These are phyloP conservation scores for Poa pratensis DNA, from an alignment of 176 grass and related monocot species.

Conservation along the genomic window DNA sequence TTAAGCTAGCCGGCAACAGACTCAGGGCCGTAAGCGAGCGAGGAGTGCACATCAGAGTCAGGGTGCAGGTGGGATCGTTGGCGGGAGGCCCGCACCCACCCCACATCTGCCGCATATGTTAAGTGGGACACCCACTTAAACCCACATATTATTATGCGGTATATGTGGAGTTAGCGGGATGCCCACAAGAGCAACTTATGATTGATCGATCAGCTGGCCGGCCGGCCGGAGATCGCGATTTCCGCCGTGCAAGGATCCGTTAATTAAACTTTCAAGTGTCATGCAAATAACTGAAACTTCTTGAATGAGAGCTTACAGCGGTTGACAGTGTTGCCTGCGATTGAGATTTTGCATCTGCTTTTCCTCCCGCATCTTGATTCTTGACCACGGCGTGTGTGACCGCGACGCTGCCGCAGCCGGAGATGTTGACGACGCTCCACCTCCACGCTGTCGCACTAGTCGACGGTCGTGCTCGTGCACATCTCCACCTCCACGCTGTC, in stretches of 20 bases:
- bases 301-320: neutral
- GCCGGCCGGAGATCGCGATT: too few species aligned
- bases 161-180: too few species aligned
- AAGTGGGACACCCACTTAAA: too few species aligned
- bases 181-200: too few species aligned
- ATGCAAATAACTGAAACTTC: neutral
- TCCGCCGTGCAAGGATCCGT: neutral
- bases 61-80: too few species aligned
- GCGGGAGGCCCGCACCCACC: too few species aligned
- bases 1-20: neutral
- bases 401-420: constrained; percentile 45
- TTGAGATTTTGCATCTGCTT: constrained; percentile 26
- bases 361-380: constrained; percentile 42
- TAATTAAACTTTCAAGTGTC: neutral
- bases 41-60: too few species aligned
- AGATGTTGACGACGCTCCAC: constrained; percentile 52
- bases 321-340: constrained; percentile 24
- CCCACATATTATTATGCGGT: too few species aligned
- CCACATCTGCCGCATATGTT: too few species aligned
- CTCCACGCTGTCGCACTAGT: constrained; percentile 54
- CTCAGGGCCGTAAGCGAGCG: constrained; percentile 23
- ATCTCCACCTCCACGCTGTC: constrained; percentile 48
- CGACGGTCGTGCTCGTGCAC: constrained; percentile 53
- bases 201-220: too few species aligned
- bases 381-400: constrained; percentile 40